phyloP scores from a whole-genome alignment of 192 early-diverging fungal genomes.

The Rhizoclosmatium sp. region DNA sequence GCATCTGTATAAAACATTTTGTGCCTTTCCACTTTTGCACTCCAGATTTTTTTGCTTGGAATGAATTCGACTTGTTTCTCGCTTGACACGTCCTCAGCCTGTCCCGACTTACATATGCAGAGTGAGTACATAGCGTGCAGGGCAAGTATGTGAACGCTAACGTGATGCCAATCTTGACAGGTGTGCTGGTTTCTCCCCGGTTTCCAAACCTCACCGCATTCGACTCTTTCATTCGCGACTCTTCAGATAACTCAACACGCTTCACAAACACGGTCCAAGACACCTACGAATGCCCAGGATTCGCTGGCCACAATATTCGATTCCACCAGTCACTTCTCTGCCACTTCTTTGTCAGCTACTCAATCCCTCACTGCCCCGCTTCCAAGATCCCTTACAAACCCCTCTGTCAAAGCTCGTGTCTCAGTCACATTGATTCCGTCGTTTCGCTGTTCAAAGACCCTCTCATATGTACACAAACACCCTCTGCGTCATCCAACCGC shows the following conservation, averaged over 20 bases:
- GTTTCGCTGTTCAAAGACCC: constrained; percentile 39
- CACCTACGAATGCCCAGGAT: constrained; percentile 42
- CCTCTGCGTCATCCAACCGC: neutral
- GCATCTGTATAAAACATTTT: neutral
- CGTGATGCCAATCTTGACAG: neutral
- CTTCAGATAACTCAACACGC: constrained; percentile 25
- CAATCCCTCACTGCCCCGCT: constrained; percentile 18
- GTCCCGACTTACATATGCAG: constrained; percentile 3
- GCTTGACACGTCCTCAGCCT: constrained; percentile 8
- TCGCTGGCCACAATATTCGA: constrained; percentile 38
- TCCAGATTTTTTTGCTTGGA: no score
- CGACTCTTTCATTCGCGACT: constrained; percentile 34
- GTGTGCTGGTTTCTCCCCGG: neutral
- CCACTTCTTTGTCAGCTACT: constrained; percentile 35
- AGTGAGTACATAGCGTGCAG: no score
- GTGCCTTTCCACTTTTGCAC: neutral
- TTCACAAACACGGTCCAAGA: constrained; percentile 32
- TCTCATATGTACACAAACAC: constrained; percentile 29
- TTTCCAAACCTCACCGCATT: constrained; percentile 36
- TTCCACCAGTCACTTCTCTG: constrained; percentile 44
- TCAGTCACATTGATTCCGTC: constrained; percentile 41
- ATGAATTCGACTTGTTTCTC: constrained; percentile 6
- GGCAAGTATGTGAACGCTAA: no score
- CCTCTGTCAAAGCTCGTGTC: constrained; percentile 42
- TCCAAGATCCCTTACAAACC: constrained; percentile 26